Conservation (phyloP, 2,329 filamentous ascomycete genomes). For the Colletotrichum eleusines region DNA sequence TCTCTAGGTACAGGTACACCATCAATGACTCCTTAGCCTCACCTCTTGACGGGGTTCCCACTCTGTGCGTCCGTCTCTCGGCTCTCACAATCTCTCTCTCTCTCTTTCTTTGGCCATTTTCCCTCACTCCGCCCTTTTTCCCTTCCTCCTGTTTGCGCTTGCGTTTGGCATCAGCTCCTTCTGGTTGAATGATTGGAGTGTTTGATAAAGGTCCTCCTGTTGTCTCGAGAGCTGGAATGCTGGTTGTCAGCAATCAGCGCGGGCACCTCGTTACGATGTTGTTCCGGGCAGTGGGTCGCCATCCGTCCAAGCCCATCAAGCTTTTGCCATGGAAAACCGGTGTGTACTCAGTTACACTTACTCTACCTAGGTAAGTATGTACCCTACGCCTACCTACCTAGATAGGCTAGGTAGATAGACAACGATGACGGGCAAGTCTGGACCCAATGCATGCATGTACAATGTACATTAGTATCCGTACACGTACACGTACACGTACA, state of each 20-base stretch:
- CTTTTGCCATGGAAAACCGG: constrained; percentile 37
- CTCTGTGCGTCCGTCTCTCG: background rate
- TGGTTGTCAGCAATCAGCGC: constrained; percentile 5
- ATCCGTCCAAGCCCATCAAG: constrained; percentile 25
- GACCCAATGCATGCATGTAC: constrained; percentile 18
- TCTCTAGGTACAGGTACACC: too few relatives aligned
- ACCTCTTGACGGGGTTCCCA: background rate
- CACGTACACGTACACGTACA: background rate
- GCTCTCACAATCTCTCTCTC: background rate
- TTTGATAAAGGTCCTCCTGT: background rate
- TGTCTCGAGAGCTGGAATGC: background rate
- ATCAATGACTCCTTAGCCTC: constrained; percentile 8
- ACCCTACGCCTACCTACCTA: too few relatives aligned
- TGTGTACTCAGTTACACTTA: background rate
- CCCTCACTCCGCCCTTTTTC: background rate
- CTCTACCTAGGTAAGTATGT: too few relatives aligned
- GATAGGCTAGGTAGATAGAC: background rate
- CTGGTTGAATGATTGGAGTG: background rate
- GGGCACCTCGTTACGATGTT: background rate
- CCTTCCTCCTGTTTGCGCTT: background rate
- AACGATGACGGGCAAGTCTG: background rate
- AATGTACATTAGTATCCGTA: too few relatives aligned
- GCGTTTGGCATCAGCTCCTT: too few relatives aligned
- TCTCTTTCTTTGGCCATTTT: background rate
- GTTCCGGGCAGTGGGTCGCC: constrained; percentile 9